Percentiles rank a stretch among this genome's conserved stretches.
Conservation (phyloP, 2,329 filamentous ascomycete species). For the Pseudogymnoascus sp. region DNA sequence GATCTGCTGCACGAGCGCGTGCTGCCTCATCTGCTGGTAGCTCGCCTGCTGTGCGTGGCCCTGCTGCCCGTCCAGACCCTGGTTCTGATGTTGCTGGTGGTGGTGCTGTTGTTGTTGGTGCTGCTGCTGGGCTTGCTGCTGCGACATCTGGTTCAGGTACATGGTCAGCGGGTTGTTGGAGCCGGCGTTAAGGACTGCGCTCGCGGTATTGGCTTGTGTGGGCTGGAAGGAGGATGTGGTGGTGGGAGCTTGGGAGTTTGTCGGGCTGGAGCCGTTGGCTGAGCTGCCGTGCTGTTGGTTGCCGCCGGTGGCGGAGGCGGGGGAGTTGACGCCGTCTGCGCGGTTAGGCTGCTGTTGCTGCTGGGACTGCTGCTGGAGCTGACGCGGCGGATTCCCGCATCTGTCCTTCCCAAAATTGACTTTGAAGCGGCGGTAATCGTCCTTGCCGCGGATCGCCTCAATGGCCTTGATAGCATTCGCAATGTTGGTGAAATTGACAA, state of each 20-base stretch:
- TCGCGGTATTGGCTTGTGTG: slow-evolving; percentile 46
- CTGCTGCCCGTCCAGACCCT: slow-evolving; percentile 22
- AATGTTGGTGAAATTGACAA: slow-evolving; percentile 99
- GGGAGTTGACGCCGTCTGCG: slow-evolving; percentile 50
- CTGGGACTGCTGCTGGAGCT: slow-evolving; percentile 55
- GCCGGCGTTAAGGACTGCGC: slow-evolving; percentile 68
- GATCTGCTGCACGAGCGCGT: slow-evolving; percentile 37
- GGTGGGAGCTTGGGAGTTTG: slow-evolving; percentile 37
- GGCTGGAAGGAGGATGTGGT: slow-evolving; percentile 39
- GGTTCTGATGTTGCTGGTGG: slow-evolving; percentile 32
- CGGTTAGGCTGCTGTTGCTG: slow-evolving; percentile 39
- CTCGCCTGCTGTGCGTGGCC: slow-evolving; percentile 16
- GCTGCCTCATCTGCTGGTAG: slow-evolving; percentile 41
- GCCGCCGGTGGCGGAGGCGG: slow-evolving; percentile 26
- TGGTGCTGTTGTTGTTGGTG: neutral
- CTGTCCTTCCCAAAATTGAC: slow-evolving; percentile 99
- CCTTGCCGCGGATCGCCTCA: slow-evolving; percentile 85
- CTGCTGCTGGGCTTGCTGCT: slow-evolving; percentile 61
- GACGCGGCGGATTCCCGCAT: slow-evolving; percentile 90
- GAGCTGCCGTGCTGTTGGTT: slow-evolving; percentile 21
- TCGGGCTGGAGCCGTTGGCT: slow-evolving; percentile 26
- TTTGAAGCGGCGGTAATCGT: slow-evolving; percentile 98
- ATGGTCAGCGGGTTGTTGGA: slow-evolving; percentile 83
- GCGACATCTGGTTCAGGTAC: slow-evolving; percentile 78
- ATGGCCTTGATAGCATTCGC: slow-evolving; percentile 99